Conservation (phyloP, 352 stramenopile genomes). For the Globisporangium barbulae region DNA sequence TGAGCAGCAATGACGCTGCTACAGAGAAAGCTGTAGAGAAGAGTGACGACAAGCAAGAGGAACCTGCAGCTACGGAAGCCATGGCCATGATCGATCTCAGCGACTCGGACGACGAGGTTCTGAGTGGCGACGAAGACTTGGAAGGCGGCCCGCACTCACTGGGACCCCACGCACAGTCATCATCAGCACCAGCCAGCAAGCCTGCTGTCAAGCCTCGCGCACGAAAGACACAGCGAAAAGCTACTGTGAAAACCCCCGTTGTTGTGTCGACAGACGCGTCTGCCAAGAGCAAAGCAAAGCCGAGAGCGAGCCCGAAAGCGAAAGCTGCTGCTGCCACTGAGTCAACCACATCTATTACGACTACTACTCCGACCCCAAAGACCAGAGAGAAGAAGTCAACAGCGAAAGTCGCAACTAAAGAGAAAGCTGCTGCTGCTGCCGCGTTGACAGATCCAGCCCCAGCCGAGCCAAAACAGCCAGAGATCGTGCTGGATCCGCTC, state of each 20-base stretch:
- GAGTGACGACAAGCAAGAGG: background rate
- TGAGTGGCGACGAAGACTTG: constrained; percentile 12
- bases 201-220: background rate
- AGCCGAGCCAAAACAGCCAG: constrained; percentile 18
- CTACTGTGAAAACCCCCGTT: background rate
- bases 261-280: background rate
- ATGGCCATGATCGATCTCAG: background rate
- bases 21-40: constrained; percentile 1
- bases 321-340: constrained; percentile 3
- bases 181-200: background rate
- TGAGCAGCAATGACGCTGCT: background rate
- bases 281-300: background rate
- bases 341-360: background rate
- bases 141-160: constrained; percentile 5
- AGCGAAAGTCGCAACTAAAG: constrained; percentile 10
- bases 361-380: background rate
- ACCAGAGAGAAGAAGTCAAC: constrained; percentile 20
- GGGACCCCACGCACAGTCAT: background rate
- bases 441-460: constrained; percentile 13
- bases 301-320: constrained; percentile 4
- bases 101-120: constrained; percentile 10
- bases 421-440: constrained; percentile 8
- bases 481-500: constrained; percentile 45
- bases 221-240: constrained; percentile 1
- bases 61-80: background rate